Base-by-base conservation (phyloP, 2,329 filamentous ascomycete genomes). In the Dothideomycetes sp. region DNA sequence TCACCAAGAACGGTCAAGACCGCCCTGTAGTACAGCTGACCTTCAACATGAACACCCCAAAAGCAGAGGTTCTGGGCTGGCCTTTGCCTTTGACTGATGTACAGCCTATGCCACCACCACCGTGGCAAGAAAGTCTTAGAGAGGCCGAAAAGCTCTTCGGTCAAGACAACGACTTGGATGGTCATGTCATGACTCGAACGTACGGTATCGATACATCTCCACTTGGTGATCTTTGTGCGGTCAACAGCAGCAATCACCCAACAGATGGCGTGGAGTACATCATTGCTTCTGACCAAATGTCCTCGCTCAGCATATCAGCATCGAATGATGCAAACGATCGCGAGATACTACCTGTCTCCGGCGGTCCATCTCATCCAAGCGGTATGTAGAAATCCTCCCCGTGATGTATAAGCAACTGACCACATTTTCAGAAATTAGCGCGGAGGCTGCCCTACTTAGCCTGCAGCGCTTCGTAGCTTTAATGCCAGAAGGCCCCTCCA, bases 211-310 rank as follows among this genome's bases (percentile, higher is more conserved):
- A 66, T 9, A 40, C 49, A 3, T 66, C 65, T 12, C 67, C 69
- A 14, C 51, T 67, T 14, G 61, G 64, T 16, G 65, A 68, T 19
- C 63, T 66, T 17, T 52, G 67, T 11, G 72, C 69, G 4, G 61
- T 62, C 3, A 70, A 66, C 40, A 59, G 68, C 34, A 71, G 68
- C 2, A 48, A 72, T 19, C 72, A 79, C 50, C 73, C 74, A 0
- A 70, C 65, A 3, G 68, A 77, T 49, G 69, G 72, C 58, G 58
- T 76, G 11, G 70, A 77, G 44, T 77, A 77, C 49, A 63, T 64
- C 1, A 69, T 69, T 5, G 53, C 61, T 5, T 61, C 64, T 3
- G 63, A 68, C 18, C 64, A 72, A 40, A 15, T 38, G 8, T 46
- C 43, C 18, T 34, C 43, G 4, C 32, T 56, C 31, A 46, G 37